These are phyloP conservation scores for Halophytophthora batemanensis DNA, from an alignment of 352 stramenopile genomes.

Conservation along the genomic window DNA sequence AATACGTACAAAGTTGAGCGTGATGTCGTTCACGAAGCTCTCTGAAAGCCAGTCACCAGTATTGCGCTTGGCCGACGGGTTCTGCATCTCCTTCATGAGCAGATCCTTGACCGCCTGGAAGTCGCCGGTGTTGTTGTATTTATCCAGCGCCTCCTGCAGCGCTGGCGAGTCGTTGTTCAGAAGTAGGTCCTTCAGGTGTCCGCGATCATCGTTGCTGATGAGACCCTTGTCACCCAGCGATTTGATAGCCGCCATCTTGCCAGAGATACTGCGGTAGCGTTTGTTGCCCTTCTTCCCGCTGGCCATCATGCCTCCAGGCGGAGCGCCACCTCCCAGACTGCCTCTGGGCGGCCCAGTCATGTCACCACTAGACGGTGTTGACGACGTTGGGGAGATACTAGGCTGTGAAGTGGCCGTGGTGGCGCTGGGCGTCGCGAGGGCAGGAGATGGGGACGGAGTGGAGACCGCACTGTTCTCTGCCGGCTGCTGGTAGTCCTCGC, in stretches of 20 bases:
- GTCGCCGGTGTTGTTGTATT: constrained; percentile 75
- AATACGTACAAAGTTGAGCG: constrained; percentile 47
- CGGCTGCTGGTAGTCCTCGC: constrained; percentile 65
- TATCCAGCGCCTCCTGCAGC: constrained; percentile 71
- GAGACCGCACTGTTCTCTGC: constrained; percentile 7
- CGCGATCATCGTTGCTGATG: constrained; percentile 66
- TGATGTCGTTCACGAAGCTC: constrained; percentile 74
- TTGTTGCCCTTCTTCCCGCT: constrained; percentile 67
- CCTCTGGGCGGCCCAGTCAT: constrained; percentile 20
- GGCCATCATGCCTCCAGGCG: constrained; percentile 25
- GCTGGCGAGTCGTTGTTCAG: constrained; percentile 76
- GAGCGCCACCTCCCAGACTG: constrained; percentile 9
- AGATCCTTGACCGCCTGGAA: constrained; percentile 74
- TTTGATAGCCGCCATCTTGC: constrained; percentile 85
- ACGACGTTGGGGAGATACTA: constrained; percentile 19
- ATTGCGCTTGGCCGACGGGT: constrained; percentile 65
- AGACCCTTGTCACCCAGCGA: constrained; percentile 67
- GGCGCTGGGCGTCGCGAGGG: constrained; percentile 20
- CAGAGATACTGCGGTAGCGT: constrained; percentile 70
- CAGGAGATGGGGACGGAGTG: constrained; percentile 6
- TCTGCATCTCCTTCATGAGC: constrained; percentile 58
- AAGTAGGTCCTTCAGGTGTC: constrained; percentile 71
- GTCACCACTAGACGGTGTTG: constrained; percentile 10
- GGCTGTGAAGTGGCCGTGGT: constrained; percentile 11
- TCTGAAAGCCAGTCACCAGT: constrained; percentile 72